phyloP scores from a whole-genome alignment of 345 rosid species.

The Corchorus capsularis region DNA sequence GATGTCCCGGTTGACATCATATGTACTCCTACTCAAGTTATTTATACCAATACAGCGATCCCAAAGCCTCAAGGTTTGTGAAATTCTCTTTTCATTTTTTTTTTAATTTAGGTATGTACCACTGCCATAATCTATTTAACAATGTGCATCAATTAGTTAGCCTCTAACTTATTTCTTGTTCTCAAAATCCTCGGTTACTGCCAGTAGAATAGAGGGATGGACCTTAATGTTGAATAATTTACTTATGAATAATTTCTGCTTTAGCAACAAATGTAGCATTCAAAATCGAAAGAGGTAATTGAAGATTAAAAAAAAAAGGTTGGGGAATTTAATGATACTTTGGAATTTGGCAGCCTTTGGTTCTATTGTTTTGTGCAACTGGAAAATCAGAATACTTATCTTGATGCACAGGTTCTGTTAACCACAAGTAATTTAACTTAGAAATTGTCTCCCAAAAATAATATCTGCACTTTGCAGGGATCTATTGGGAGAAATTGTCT shows the following conservation, averaged over 20 bases:
- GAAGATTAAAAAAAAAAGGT: not conserved
- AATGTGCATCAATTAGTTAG: not conserved
- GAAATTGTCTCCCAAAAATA: not conserved
- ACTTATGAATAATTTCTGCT: not conserved
- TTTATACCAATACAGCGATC: constrained; percentile 61
- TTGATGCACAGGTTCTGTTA: not conserved
- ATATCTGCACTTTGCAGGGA: constrained; percentile 38
- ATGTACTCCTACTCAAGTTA: constrained; percentile 81
- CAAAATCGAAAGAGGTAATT: not conserved
- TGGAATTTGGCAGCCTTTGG: not conserved
- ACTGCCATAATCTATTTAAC: not conserved
- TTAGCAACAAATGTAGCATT: not conserved
- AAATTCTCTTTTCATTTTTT: not conserved
- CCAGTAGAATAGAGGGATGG: not conserved
- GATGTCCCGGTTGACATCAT: constrained; percentile 93
- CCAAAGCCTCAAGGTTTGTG: constrained; percentile 85
- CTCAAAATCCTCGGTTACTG: not conserved
- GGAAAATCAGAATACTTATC: not conserved
- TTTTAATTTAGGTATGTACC: not conserved
- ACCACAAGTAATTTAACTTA: not conserved
- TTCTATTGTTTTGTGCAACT: not conserved
- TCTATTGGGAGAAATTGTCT: constrained; percentile 83
- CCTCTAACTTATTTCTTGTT: not conserved
- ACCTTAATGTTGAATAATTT: not conserved
- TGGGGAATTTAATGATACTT: not conserved